Base-by-base conservation (phyloP, 2,329 filamentous ascomycete species). In the Immersiporthe knoxdaviesiana region DNA sequence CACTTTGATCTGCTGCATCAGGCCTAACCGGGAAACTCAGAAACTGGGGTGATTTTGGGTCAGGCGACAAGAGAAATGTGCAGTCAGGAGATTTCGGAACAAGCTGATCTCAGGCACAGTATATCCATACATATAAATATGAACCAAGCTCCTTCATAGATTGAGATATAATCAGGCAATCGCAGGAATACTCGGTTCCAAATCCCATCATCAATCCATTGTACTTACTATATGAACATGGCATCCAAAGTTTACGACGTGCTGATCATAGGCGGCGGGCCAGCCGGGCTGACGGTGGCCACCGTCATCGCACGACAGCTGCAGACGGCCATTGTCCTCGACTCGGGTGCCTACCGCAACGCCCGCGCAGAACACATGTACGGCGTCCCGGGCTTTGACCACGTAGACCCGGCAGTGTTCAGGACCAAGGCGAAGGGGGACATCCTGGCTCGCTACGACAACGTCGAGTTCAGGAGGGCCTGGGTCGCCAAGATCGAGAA, bases 201-300 rank as follows among this genome's bases (percentile, higher is more conserved):
- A 56, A 12, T 56, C 2, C 27, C 14, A 56, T 6, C 14, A 18
- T 16, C 24, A 18, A 18, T n/a, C n/a, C n/a, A n/a, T n/a, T n/a
- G n/a, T n/a, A n/a, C 4, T 11, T 12, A 3, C 24, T 8, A 35
- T 35, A 35, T 35, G 14, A 18, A 18, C 11, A 56, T 56, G 52
- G 52, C 52, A 18, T 6, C 52, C 6, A 68, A 70, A 24, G 41
- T 69, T 18, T 61, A 66, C 41, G 70, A 71, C 30, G 68, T 81
- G 30, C 81, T 87, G 66, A 79, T 88, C 69, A 79, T 88, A 50
- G 85, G 85, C 56, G 84, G 83, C 61, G 85, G 85, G 2, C 84
- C 85, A 3, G 81, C 83, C 1, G 85, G 85, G 18, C 79, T 88
- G 2, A 80, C 82, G 56, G 79, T 81, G 12, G 80, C 85, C 39